Conservation (phyloP, 108 stramenopile species). For the Skeletonema costatum region DNA sequence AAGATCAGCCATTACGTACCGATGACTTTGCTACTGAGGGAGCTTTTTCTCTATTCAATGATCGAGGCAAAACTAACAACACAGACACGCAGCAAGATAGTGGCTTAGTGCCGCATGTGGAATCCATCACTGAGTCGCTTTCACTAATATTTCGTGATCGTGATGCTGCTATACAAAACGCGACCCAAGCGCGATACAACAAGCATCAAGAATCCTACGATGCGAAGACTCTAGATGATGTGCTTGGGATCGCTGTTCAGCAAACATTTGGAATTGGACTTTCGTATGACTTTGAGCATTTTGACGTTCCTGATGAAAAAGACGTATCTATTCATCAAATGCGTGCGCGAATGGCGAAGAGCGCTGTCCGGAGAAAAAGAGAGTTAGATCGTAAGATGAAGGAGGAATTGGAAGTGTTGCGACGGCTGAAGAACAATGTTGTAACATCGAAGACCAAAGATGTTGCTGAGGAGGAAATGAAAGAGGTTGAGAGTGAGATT, state of each 20-base stretch:
- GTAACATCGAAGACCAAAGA: constrained; percentile 12
- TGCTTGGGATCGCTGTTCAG: constrained; percentile 81
- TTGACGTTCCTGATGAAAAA: constrained; percentile 35
- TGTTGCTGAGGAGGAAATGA: constrained; percentile 30
- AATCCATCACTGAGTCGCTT: constrained; percentile 39
- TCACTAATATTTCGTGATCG: constrained; percentile 51
- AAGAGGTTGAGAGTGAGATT: constrained; percentile 22
- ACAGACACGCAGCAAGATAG: background rate
- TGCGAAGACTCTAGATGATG: constrained; percentile 57
- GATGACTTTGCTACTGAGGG: constrained; percentile 51
- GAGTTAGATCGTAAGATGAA: constrained; percentile 44
- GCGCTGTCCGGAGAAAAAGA: constrained; percentile 65
- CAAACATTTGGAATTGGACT: constrained; percentile 80
- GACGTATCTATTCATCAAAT: constrained; percentile 63
- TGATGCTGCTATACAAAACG: constrained; percentile 40
- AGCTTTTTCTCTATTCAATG: constrained; percentile 1
- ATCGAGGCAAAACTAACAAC: background rate
- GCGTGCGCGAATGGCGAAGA: constrained; percentile 80
- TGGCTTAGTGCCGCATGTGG: constrained; percentile 21
- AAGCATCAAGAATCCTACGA: constrained; percentile 50
- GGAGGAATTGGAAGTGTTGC: constrained; percentile 49
- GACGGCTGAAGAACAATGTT: constrained; percentile 25
- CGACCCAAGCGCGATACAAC: constrained; percentile 23
- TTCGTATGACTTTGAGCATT: constrained; percentile 77
- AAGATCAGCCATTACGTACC: constrained; percentile 14